Conservation (phyloP, 345 rosid species). For the Populus alba region DNA sequence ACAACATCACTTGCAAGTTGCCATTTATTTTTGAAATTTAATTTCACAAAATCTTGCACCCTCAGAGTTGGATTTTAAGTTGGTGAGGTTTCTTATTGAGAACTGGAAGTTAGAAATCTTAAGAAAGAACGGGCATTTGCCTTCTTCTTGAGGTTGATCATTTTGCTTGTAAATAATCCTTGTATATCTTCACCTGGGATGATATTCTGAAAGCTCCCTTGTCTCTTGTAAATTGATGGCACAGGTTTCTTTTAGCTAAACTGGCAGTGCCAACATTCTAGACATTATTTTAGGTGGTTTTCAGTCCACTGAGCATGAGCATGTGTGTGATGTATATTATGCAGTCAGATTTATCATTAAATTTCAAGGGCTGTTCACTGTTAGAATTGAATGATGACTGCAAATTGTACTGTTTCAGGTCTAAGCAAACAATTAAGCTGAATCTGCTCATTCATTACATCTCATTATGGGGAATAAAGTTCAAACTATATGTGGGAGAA, state of each 20-base stretch:
- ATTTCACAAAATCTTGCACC: neutral
- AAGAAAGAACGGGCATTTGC: neutral
- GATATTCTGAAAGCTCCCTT: neutral
- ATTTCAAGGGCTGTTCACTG: neutral
- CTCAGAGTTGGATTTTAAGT: neutral
- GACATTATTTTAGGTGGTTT: neutral
- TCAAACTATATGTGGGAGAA: neutral
- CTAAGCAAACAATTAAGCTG: neutral
- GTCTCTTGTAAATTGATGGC: neutral
- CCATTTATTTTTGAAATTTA: neutral
- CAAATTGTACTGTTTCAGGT: slow-evolving; percentile 27
- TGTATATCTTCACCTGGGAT: neutral
- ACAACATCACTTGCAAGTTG: neutral
- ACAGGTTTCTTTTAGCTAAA: neutral
- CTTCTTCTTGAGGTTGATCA: neutral
- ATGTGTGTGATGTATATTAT: neutral
- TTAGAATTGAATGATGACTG: slow-evolving; percentile 5
- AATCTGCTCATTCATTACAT: slow-evolving; percentile 7
- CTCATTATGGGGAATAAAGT: slow-evolving; percentile 11
- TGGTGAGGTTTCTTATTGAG: neutral
- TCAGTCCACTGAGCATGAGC: neutral
- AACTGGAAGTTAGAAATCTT: neutral
- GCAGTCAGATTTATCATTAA: neutral
- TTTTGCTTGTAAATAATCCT: neutral
- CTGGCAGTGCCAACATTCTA: neutral